Percentiles rank a stretch among this genome's conserved stretches.
Evolutionary conservation across 2,329 filamentous ascomycete genomes (phyloP).

Genomic region (Hypoxylon sp.): DNA sequence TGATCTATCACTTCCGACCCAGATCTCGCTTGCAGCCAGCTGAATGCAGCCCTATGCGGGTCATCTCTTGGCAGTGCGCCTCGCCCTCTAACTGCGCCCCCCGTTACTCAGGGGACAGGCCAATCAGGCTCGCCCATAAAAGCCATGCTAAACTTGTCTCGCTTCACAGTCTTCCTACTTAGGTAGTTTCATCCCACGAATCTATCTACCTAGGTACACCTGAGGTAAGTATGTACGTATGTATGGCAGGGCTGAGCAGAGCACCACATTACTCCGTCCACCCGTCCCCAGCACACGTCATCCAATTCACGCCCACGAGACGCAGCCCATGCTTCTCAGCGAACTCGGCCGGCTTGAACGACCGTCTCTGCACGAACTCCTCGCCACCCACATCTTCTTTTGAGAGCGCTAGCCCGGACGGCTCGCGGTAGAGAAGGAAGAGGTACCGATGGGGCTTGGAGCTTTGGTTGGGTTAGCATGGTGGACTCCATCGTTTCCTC

Average conservation of each 20-base stretch:
- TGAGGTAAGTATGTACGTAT: not conserved
- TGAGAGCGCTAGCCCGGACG: conserved; percentile 53
- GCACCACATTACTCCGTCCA: conserved; percentile 50
- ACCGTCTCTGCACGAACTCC: conserved; percentile 62
- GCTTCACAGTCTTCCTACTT: conserved; percentile 35
- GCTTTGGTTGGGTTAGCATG: conserved; percentile 52
- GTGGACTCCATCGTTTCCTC: too few species aligned
- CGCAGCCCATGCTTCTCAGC: conserved; percentile 57
- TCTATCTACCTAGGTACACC: not conserved
- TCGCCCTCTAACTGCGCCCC: conserved; percentile 1
- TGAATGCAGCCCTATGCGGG: conserved; percentile 36
- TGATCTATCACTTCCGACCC: conserved; percentile 21
- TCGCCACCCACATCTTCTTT: conserved; percentile 64
- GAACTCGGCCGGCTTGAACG: conserved; percentile 59
- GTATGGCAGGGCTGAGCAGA: not conserved
- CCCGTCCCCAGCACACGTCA: conserved; percentile 62
- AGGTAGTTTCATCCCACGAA: not conserved
- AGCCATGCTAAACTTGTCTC: not conserved
- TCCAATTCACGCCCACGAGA: conserved; percentile 63
- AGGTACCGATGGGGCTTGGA: conserved; percentile 65
- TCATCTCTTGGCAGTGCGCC: conserved; percentile 26
- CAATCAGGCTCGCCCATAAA: conserved; percentile 12
- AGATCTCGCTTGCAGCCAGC: conserved; percentile 25
- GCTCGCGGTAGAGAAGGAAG: conserved; percentile 62
- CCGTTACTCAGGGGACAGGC: not conserved